Evolutionary conservation across 2,329 filamentous ascomycete genomes (phyloP), one percentile per base, ranked within the genome.

Genomic region (Penicillium freii): DNA sequence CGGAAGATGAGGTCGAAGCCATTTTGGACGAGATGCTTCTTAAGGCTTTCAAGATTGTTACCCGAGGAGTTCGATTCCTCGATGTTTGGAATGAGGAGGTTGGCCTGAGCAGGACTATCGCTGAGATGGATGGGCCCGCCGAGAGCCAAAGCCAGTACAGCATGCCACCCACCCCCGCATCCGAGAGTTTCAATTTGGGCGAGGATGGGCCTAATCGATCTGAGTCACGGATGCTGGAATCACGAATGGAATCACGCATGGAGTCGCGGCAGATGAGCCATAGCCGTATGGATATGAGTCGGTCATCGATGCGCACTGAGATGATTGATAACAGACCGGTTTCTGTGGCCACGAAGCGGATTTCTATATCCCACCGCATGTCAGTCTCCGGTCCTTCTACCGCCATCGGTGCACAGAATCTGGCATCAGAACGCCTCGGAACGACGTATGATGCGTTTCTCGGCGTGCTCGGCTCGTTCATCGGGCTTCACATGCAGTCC

Each of bases 31-130:
- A 96, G 72, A 91, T 97, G 84, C 89, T 97, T 25, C 78, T 96
- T 52, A 94, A 92, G 73, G 92, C 92, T 0, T 97, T 96, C 79
- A 92, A 90, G 70, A 92, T 97, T 51, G 90, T 96, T n/a, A 93
- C 88, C 47, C 87, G 93, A 67, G 92, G 90, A 15, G 91, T 97
- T 27, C 84, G 88, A 44, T 97, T 99, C 69, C 82, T 96, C 42
- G 94, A 99, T 66, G 82, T 93, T 2, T 87, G 94, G 78, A 87
- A 90, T 38, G 89, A 80, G 61, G 75, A 79, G 50, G 78, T 79
- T 69, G 76, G 77, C 19, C 69, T 79, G 64, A 75, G 72, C 52
- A 70, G 72, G 68, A 71, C 73, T 9, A 76, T 77, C 39, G 70
- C 70, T 21, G 75, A 76, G 49, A 61, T 77, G 33, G 72, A 76